Base-by-base conservation (phyloP, 768 basidiomycete genomes). In the Leccinum disarticulatum region DNA sequence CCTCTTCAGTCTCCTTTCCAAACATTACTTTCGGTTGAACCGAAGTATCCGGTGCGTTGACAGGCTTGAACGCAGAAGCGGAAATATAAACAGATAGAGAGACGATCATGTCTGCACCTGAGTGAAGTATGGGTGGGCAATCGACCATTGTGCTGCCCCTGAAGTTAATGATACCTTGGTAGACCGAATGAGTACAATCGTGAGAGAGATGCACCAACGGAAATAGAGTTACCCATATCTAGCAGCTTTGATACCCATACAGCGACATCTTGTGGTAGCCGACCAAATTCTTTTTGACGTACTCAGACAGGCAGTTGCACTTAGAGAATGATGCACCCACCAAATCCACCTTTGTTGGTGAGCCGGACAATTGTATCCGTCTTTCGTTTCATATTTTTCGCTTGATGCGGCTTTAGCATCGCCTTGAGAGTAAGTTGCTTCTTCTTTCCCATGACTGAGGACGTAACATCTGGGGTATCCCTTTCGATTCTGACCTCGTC, bases 51-150 rank as follows among this genome's bases (percentile, higher is more conserved):
- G 76, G 69, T 14, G 75, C 73, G 25, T 79, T 75, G 9, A 74
- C 59, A 1, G 81, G 71, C 56, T 77, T 81, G 74, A 95, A 96
- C 4, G 93, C 93, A 4, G 80, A 73, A 10, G 81, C 74, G 33
- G 83, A 81, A 35, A 95, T 77, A 71, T 87, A 92, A 13, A 91
- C 81, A 54, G 83, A 84, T 19, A 95, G 76, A 5, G 90, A 87
- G 22, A 95, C 80, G 53, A 94, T 85, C 64, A 97, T 80, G 59
- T 87, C 86, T 19, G 83, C 83, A 4, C 93, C 95, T 7, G 90
- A 87, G 14, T 85, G 79, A 4, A 96, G 80, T 55, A 76, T 79
- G 38, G 81, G 74, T 0, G 90, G 90, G 66, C 91, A 92, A 64
- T 94, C 92, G 15, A 90, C 81, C 78, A 94, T 87, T 19, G 85